These are phyloP conservation scores for Bonia amplexicaulis DNA, from an alignment of 176 grass and related monocot species.

Conservation along the genomic window DNA sequence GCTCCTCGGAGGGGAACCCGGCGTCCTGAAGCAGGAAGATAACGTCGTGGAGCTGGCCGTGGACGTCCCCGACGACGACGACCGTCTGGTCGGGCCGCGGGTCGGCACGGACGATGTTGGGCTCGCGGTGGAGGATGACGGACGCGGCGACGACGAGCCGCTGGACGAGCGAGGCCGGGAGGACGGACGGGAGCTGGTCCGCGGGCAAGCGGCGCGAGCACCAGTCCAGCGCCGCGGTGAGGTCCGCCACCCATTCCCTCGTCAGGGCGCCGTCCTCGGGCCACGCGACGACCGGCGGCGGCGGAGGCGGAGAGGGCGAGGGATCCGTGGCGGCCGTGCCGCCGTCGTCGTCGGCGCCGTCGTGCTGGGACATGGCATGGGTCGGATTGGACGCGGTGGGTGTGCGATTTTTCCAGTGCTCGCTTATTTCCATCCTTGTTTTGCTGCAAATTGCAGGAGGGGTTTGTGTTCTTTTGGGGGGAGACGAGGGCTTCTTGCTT, in stretches of 20 bases:
- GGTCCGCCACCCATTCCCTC: conserved; percentile 51
- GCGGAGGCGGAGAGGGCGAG: not conserved
- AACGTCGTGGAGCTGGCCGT: conserved; percentile 96
- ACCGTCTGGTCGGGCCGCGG: conserved; percentile 43
- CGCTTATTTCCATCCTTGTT: not conserved
- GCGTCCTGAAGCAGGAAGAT: conserved; percentile 85
- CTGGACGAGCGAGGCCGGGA: conserved; percentile 53
- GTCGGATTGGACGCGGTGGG: not conserved
- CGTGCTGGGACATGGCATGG: conserved; percentile 38
- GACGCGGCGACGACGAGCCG: conserved; percentile 67
- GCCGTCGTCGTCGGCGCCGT: not conserved
- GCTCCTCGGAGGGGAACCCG: conserved; percentile 72
- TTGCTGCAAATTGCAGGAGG: not conserved
- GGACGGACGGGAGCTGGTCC: conserved; percentile 52
- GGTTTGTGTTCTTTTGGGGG: not conserved
- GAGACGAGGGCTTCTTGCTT: not conserved
- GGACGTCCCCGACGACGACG: conserved; percentile 90
- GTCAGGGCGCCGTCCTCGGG: conserved; percentile 51
- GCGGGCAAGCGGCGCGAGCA: conserved; percentile 66
- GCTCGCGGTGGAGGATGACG: conserved; percentile 77
- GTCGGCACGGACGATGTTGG: conserved; percentile 70
- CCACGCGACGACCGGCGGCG: conserved; percentile 49
- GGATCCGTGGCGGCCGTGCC: not conserved
- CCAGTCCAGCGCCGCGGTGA: conserved; percentile 64
- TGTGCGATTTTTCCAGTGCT: not conserved